A percentile compares a stretch with the other conserved stretches of the same genome.
Evolutionary conservation across 768 basidiomycete species (phyloP).

Genomic region (Kwoniella botswanensis): DNA sequence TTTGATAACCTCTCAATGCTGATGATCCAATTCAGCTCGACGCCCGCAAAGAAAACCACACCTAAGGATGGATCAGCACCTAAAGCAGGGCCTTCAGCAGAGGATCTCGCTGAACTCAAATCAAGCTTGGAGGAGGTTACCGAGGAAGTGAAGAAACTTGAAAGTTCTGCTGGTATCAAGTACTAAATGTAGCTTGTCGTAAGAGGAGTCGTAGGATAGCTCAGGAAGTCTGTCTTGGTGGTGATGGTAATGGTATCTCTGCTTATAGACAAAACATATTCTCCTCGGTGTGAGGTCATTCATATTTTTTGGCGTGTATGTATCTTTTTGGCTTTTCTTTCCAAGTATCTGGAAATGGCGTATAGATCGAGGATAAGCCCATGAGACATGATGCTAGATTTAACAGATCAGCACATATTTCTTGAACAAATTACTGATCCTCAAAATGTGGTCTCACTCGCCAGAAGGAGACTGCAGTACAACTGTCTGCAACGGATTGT

Average conservation of each 20-base stretch:
- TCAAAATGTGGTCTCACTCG: too few species aligned
- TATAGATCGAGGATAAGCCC: too few species aligned
- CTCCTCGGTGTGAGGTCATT: background rate
- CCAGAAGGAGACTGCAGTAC: too few species aligned
- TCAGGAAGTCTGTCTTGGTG: background rate
- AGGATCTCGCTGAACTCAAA: conserved; percentile 74
- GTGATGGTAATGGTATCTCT: background rate
- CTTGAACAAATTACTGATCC: too few species aligned
- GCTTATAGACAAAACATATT: background rate
- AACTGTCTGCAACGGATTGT: too few species aligned
- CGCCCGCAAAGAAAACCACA: conserved; percentile 42
- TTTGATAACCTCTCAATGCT: background rate
- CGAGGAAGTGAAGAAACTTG: conserved; percentile 72
- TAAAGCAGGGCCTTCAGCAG: conserved; percentile 56
- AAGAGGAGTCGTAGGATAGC: background rate
- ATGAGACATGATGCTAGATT: too few species aligned
- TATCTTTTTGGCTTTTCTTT: conserved; percentile 5
- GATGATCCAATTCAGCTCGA: conserved; percentile 31
- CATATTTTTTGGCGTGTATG: conserved; percentile 17
- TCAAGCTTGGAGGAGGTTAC: conserved; percentile 85
- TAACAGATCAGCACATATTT: too few species aligned
- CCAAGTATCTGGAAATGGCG: background rate
- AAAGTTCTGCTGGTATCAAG: conserved; percentile 28
- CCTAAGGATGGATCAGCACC: conserved; percentile 51
- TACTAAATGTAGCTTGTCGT: conserved; percentile 21